These are phyloP conservation scores for Sporothrix luriei DNA, from an alignment of 2,329 filamentous ascomycete genomes.

Conservation along the genomic window DNA sequence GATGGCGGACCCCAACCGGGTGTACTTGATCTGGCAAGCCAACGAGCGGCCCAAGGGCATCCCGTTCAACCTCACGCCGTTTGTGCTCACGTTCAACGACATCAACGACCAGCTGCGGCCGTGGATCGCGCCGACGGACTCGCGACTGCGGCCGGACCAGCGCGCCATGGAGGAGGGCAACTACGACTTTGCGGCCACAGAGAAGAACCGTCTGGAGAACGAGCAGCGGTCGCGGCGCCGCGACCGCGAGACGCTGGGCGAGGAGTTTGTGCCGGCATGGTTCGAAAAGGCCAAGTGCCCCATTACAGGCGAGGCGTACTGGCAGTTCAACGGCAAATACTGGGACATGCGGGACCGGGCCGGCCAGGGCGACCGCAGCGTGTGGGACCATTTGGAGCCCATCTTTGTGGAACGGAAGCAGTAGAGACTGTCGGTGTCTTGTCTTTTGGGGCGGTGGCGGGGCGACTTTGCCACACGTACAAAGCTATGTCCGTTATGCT, in stretches of 20 bases:
- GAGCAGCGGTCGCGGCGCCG: constrained; percentile 78
- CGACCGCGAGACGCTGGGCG: constrained; percentile 72
- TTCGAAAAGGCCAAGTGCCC: constrained; percentile 74
- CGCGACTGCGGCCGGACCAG: constrained; percentile 89
- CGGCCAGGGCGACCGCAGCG: constrained; percentile 58
- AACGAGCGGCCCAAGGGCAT: constrained; percentile 78
- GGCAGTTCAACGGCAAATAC: constrained; percentile 86
- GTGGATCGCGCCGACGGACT: constrained; percentile 87
- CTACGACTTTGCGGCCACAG: constrained; percentile 87
- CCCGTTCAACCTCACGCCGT: constrained; percentile 96
- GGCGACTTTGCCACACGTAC: not conserved
- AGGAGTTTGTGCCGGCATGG: constrained; percentile 84
- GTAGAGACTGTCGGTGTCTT: not conserved
- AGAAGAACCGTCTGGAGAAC: constrained; percentile 94
- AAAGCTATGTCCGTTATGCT: not conserved
- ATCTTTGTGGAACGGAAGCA: constrained; percentile 53
- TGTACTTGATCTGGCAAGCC: constrained; percentile 91
- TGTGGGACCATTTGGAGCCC: constrained; percentile 74
- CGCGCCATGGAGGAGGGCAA: constrained; percentile 98
- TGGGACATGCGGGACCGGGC: constrained; percentile 74
- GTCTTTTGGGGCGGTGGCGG: not conserved
- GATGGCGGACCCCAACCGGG: constrained; percentile 66
- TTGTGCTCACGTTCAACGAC: constrained; percentile 92
- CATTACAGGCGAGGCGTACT: constrained; percentile 84
- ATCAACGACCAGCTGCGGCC: constrained; percentile 78